Evolutionary conservation across 1,139 yeast genomes (phyloP), one percentile per base, ranked within the genome.

Genomic region (Pichia sp.): DNA sequence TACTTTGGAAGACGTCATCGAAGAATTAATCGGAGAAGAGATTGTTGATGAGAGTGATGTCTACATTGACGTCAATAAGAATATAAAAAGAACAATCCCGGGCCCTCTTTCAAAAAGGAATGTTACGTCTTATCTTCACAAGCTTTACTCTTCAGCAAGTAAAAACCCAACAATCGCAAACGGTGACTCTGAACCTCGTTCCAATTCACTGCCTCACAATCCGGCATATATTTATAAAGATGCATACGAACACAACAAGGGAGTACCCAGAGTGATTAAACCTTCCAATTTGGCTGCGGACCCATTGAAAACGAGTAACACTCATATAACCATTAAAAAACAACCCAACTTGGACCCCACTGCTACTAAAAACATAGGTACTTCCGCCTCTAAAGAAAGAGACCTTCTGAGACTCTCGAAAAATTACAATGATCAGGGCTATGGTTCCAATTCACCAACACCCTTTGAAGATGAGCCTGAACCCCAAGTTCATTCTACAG

Each of bases 41-140:
- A 93, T 93, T 65, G 92, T 93, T 51, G 99, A 93, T 68, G 99
- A 93, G 70, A 84, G 92, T n/a, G 99, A 93, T 68, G 98, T 92
- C 29, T 92, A 87, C 67, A 81, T 92, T 57, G 97, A 90, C 71
- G 88, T 92, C 60, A 90, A 90, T 70, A 87, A 87, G 62, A 87
- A 89, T 63, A 90, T 90, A 66, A 87, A 86, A 68, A 78, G 96
- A 64, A 79, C 81, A 38, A 84, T 84, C 61, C 97, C 97, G 1
- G 96, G 96, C 2, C 97, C 97, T 0, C 74, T 90, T 59, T 78
- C 88, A 16, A 87, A 85, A 67, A 76, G 90, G 62, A 84, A 85
- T 64, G 76, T 85, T 61, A 80, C 90, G 5, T 77, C 84, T 10
- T 86, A 85, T 66, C 74, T 86, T 64, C 92, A 85, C 67, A 76